These are phyloP conservation scores for Juncus inflexus DNA, from an alignment of 176 grass and related monocot genomes.

Conservation along the genomic window DNA sequence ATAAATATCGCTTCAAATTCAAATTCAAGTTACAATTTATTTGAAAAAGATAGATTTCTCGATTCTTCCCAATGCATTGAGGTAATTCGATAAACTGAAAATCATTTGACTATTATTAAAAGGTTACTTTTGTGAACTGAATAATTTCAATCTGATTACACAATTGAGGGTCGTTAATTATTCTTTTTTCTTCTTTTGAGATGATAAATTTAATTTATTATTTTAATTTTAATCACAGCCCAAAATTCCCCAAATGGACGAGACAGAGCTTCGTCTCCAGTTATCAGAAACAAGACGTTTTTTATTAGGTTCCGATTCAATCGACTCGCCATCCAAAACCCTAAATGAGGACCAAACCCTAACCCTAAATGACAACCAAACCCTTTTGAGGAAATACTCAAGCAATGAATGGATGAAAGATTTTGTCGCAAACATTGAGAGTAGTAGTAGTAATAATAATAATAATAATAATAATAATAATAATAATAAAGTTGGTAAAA, in stretches of 20 bases:
- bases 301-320: conserved; percentile 63
- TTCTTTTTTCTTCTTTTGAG: conserved; percentile 2
- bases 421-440: conserved; percentile 29
- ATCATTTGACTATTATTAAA: too few relatives aligned
- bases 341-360: conserved; percentile 7
- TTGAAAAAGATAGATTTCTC: conserved; percentile 12
- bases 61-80: conserved; percentile 20
- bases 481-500: too few relatives aligned
- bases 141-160: not conserved
- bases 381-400: conserved; percentile 17
- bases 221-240: conserved; percentile 13
- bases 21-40: conserved; percentile 2
- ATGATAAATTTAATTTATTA: not conserved
- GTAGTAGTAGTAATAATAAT: conserved; percentile 20
- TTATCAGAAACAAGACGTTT: conserved; percentile 79
- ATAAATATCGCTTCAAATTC: conserved; percentile 19
- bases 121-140: too few relatives aligned
- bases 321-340: conserved; percentile 44
- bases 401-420: conserved; percentile 52
- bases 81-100: not conserved
- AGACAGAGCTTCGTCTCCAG: conserved; percentile 46
- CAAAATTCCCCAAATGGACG: conserved; percentile 32
- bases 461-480: too few relatives aligned
- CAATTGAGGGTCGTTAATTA: not conserved
- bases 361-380: conserved; percentile 22